A percentile compares a stretch with the other conserved stretches of the same genome.
Conservation (phyloP, 2,329 filamentous ascomycete species). For the Calonectria leucothoes region DNA sequence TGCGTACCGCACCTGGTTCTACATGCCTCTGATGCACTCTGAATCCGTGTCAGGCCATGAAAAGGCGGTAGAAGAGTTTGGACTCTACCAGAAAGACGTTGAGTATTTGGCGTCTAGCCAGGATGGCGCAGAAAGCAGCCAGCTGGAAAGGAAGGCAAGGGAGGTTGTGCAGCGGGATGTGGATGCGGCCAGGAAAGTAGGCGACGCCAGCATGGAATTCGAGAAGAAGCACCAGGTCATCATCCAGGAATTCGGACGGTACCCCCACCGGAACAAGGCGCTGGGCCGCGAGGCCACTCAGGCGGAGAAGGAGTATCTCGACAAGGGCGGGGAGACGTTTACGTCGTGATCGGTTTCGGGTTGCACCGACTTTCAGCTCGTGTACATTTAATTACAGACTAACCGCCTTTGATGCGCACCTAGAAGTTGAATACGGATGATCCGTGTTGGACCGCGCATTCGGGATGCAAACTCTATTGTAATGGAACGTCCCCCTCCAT, state of each 20-base stretch:
- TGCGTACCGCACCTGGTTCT: conserved; percentile 65
- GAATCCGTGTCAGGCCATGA: conserved; percentile 62
- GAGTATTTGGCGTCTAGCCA: conserved; percentile 44
- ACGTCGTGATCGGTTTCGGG: not conserved
- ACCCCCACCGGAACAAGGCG: conserved; percentile 67
- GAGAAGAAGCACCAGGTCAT: conserved; percentile 61
- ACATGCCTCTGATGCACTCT: conserved; percentile 70
- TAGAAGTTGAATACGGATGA: not conserved
- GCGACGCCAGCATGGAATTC: conserved; percentile 43
- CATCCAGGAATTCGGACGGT: conserved; percentile 66
- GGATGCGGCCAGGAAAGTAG: conserved; percentile 40
- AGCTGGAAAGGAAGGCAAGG: conserved; percentile 42
- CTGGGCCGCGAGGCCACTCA: conserved; percentile 60
- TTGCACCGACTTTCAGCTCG: not conserved
- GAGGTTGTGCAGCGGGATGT: conserved; percentile 40
- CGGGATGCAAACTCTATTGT: not conserved
- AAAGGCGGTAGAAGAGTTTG: conserved; percentile 45
- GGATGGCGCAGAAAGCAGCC: conserved; percentile 27
- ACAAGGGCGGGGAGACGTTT: conserved; percentile 56
- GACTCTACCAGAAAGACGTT: conserved; percentile 47
- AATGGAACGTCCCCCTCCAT: not conserved
- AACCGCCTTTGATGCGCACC: not conserved
- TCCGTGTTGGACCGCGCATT: not conserved
- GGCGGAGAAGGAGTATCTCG: conserved; percentile 63
- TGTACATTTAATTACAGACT: not conserved